These are phyloP conservation scores for Pistacia atlantica DNA, from an alignment of 345 rosid species.

Conservation along the genomic window DNA sequence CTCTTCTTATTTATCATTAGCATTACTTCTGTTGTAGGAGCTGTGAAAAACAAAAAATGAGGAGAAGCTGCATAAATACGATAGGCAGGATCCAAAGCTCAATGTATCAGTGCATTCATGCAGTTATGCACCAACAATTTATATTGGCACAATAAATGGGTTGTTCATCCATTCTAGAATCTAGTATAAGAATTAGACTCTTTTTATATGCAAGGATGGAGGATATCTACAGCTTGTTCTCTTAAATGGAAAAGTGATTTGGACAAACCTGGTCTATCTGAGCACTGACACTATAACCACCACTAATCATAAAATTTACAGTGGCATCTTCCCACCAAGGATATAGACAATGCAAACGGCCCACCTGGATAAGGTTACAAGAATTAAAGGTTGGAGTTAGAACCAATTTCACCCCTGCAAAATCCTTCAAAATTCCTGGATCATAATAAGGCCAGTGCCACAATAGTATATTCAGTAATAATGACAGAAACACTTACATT, in stretches of 20 bases:
- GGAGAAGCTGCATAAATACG: neutral
- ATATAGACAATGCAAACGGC: slow-evolving; percentile 82
- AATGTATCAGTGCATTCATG: neutral
- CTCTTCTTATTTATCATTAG: slow-evolving; percentile 2
- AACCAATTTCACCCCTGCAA: slow-evolving; percentile 8
- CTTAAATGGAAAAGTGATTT: neutral
- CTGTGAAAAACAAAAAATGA: neutral
- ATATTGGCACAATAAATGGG: neutral
- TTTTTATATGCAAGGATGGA: neutral
- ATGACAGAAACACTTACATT: slow-evolving; percentile 51
- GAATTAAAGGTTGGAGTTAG: slow-evolving; percentile 4
- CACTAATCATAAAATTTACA: slow-evolving; percentile 80
- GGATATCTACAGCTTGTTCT: neutral
- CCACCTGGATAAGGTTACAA: slow-evolving; percentile 52
- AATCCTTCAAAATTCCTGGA: slow-evolving; percentile 2
- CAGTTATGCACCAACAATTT: neutral
- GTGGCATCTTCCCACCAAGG: slow-evolving; percentile 97
- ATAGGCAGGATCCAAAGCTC: neutral
- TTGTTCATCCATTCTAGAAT: neutral
- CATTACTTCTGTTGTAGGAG: neutral
- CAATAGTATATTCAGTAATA: neutral
- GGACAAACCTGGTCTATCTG: slow-evolving; percentile 62
- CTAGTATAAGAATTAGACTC: neutral
- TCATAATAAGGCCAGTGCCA: neutral
- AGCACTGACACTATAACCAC: slow-evolving; percentile 71